These are phyloP conservation scores for Chrysophaeum taylorii DNA, from an alignment of 352 stramenopile genomes.

Conservation along the genomic window DNA sequence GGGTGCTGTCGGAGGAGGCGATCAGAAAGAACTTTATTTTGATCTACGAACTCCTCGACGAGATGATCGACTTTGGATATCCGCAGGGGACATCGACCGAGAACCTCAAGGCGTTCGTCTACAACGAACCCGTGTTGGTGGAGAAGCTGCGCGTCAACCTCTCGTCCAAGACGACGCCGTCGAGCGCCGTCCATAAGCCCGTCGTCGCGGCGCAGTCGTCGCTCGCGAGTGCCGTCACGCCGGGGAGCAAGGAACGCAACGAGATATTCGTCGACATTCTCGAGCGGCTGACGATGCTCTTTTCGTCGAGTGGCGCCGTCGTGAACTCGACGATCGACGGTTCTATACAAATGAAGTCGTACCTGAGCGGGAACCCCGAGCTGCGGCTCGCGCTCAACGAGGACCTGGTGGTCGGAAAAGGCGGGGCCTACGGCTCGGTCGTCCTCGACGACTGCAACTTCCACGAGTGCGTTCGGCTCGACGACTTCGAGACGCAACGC, in stretches of 20 bases:
- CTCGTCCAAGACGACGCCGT: conserved; percentile 68
- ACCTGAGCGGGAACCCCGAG: conserved; percentile 93
- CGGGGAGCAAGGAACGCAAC: conserved; percentile 68
- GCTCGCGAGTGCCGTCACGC: neutral
- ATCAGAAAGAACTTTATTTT: conserved; percentile 99
- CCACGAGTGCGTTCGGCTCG: conserved; percentile 93
- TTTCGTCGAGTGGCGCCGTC: conserved; percentile 87
- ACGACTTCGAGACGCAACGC: conserved; percentile 70
- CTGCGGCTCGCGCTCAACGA: conserved; percentile 88
- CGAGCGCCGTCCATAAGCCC: conserved; percentile 76
- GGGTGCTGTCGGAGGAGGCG: conserved; percentile 89
- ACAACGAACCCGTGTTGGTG: conserved; percentile 94
- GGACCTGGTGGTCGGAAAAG: conserved; percentile 85
- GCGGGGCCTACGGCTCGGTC: conserved; percentile 65
- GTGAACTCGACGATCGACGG: conserved; percentile 95
- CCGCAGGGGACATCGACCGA: conserved; percentile 93
- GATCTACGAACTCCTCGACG: conserved; percentile 97
- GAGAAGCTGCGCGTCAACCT: conserved; percentile 46
- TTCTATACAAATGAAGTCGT: conserved; percentile 96
- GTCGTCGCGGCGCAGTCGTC: conserved; percentile 50
- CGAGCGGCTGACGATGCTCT: conserved; percentile 92
- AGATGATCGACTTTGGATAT: conserved; percentile 97
- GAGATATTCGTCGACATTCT: conserved; percentile 99
- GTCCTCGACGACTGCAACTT: conserved; percentile 97
- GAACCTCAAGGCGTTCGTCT: conserved; percentile 91